phyloP scores from a whole-genome alignment of 148 eudicot species.

The Arctostaphylos glauca region DNA sequence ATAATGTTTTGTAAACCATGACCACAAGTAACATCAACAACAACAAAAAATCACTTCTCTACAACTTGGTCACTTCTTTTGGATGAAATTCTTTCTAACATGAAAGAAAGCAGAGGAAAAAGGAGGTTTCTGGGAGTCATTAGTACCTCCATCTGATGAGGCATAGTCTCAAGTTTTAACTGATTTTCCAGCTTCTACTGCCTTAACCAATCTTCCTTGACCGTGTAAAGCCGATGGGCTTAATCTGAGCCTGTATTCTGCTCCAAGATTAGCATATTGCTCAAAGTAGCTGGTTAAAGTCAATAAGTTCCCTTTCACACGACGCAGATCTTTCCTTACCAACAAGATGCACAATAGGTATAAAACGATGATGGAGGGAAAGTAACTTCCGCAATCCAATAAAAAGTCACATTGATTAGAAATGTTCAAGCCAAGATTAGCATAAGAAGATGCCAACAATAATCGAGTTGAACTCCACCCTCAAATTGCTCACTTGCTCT shows the following conservation, averaged over 20 bases:
- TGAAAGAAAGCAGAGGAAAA: not conserved
- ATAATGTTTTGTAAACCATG: not conserved
- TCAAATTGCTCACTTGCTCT: too few relatives aligned
- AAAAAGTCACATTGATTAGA: not conserved
- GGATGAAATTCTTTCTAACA: not conserved
- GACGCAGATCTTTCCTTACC: conserved; percentile 24
- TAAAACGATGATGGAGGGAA: not conserved
- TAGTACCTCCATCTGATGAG: conserved; percentile 34
- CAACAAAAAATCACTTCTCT: not conserved
- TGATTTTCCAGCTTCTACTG: conserved; percentile 37
- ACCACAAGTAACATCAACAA: not conserved
- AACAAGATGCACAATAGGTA: not conserved
- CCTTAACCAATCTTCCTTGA: conserved; percentile 26
- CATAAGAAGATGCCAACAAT: too few relatives aligned
- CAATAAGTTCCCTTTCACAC: conserved; percentile 16
- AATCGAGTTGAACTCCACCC: too few relatives aligned
- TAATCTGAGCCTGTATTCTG: conserved; percentile 26
- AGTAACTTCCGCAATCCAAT: not conserved
- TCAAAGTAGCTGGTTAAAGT: conserved; percentile 17
- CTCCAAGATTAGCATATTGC: conserved; percentile 25
- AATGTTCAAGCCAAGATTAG: not conserved
- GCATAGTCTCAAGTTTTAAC: conserved; percentile 33
- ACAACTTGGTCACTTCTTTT: not conserved
- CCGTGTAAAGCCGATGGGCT: conserved; percentile 32
- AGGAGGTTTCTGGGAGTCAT: not conserved